Percentiles rank a stretch among this genome's conserved stretches.
phyloP scores from a whole-genome alignment of 1,139 yeast genomes.

The Suhomyces bolitotheri region DNA sequence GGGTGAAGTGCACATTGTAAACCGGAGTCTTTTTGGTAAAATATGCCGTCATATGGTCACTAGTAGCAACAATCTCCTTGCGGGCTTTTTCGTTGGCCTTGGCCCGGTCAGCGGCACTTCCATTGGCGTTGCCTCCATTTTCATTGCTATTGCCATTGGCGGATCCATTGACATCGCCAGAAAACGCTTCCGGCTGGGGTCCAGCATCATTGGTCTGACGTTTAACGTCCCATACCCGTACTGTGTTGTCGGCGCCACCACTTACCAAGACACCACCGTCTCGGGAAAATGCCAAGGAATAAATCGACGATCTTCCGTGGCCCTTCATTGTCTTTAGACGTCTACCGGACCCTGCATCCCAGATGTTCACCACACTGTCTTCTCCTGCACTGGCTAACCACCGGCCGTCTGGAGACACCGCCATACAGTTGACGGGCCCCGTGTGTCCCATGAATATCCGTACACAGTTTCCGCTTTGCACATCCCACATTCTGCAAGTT shows the following conservation, averaged over 20 bases:
- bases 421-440: slow-evolving; percentile 79
- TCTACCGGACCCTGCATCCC: slow-evolving; percentile 95
- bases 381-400: slow-evolving; percentile 97
- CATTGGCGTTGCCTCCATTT: slow-evolving; percentile 9
- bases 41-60: slow-evolving; percentile 91
- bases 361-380: slow-evolving; percentile 82
- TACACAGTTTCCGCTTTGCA: slow-evolving; percentile 83
- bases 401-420: slow-evolving; percentile 95
- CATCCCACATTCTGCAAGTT: slow-evolving; percentile 98
- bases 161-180: slow-evolving; percentile 27
- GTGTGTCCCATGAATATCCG: slow-evolving; percentile 95
- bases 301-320: slow-evolving; percentile 84
- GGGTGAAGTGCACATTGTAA: slow-evolving; percentile 86
- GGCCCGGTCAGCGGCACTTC: slow-evolving; percentile 15
- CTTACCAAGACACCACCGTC: slow-evolving; percentile 90
- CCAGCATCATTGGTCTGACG: slow-evolving; percentile 80
- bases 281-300: slow-evolving; percentile 79
- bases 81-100: slow-evolving; percentile 41
- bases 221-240: slow-evolving; percentile 94
- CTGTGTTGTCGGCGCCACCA: slow-evolving; percentile 91
- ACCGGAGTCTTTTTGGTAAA: slow-evolving; percentile 94
- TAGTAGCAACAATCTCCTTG: slow-evolving; percentile 75
- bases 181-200: slow-evolving; percentile 76
- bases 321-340: slow-evolving; percentile 83
- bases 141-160: slow-evolving; percentile 16